Evolutionary conservation across 768 basidiomycete genomes (phyloP).

Genomic region (Lentinula edodes): DNA sequence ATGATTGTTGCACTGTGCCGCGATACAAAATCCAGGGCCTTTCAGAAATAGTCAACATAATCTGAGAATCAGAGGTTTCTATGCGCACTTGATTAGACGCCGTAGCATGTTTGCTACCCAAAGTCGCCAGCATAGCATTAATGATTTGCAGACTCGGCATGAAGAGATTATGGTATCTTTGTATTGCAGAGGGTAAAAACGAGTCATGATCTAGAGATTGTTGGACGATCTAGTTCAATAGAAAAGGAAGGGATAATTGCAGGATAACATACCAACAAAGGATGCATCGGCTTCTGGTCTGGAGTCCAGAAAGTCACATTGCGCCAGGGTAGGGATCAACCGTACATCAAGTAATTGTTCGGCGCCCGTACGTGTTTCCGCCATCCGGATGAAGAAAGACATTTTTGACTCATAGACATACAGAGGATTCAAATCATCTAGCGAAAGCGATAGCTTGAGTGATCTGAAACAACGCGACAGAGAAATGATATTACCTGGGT

Average conservation of each 20-base stretch:
- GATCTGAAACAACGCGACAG: constrained; percentile 5
- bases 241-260: not conserved
- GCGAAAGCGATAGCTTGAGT: not conserved
- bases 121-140: constrained; percentile 69
- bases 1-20: constrained; percentile 81
- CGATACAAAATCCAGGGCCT: constrained; percentile 79
- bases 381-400: constrained; percentile 81
- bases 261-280: constrained; percentile 58
- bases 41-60: not conserved
- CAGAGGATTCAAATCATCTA: constrained; percentile 79
- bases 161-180: constrained; percentile 88
- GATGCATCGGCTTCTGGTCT: constrained; percentile 80
- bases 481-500: constrained; percentile 66
- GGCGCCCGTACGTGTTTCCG: constrained; percentile 78
- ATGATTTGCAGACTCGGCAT: constrained; percentile 84
- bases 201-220: constrained; percentile 60
- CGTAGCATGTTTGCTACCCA: constrained; percentile 63
- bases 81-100: constrained; percentile 61
- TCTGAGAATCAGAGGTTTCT: not conserved
- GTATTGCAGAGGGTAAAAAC: constrained; percentile 84
- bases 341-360: constrained; percentile 80
- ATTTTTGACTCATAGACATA: constrained; percentile 96
- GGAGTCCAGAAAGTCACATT: constrained; percentile 85
- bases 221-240: not conserved
- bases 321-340: constrained; percentile 64